These are phyloP conservation scores for Malassezia furfur DNA, from an alignment of 1,284 basidiomycete genomes.

Conservation along the genomic window DNA sequence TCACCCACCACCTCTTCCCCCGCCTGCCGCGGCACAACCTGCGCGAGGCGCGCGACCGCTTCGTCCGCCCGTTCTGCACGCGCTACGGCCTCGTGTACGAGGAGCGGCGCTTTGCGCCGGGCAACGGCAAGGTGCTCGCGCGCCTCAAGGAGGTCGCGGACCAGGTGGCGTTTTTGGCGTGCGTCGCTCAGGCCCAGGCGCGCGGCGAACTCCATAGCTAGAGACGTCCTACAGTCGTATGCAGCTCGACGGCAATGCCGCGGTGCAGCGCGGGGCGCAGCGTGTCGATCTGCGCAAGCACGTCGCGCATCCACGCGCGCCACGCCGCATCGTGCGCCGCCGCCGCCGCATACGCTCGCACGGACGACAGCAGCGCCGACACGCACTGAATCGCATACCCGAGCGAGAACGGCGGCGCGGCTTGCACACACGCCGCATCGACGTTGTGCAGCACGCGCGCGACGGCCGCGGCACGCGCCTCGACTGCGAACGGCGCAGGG, in stretches of 20 bases:
- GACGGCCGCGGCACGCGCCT: no score
- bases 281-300: background rate
- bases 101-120: conserved; percentile 77
- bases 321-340: background rate
- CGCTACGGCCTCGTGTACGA: conserved; percentile 57
- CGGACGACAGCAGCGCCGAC: conserved; percentile 19
- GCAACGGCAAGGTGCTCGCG: conserved; percentile 68
- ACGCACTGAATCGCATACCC: conserved; percentile 17
- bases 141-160: conserved; percentile 69
- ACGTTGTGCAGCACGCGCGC: background rate
- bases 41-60: conserved; percentile 60
- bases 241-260: conserved; percentile 5
- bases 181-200: conserved; percentile 57
- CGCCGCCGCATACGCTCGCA: conserved; percentile 11
- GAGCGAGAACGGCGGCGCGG: background rate
- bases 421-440: background rate
- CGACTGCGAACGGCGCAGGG: no score
- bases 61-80: conserved; percentile 72
- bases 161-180: conserved; percentile 58
- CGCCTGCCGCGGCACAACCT: conserved; percentile 89
- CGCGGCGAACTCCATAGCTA: conserved; percentile 40
- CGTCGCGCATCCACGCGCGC: background rate
- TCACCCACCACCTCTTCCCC: conserved; percentile 94
- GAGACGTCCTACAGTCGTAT: background rate
- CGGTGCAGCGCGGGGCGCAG: background rate